Base-by-base conservation (phyloP, 2,329 filamentous ascomycete genomes). In the Allantophomopsis cytisporea region DNA sequence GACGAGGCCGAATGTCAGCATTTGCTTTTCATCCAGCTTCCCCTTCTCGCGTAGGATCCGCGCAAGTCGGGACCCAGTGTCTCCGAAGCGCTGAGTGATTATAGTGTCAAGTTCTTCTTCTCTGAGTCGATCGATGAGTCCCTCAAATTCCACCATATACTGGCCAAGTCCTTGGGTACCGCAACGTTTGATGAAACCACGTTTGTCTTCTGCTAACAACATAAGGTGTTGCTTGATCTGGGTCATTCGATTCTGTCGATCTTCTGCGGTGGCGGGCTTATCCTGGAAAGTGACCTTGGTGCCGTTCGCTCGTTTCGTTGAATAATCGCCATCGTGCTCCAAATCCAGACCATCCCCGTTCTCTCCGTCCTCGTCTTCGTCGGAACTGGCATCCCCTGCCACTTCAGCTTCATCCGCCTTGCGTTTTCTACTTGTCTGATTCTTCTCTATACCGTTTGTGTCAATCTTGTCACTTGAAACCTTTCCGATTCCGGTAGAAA, bases 1-100 rank as follows among this genome's bases (percentile, higher is more conserved):
- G 66, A 95, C 80, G 44, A 98, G 73, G 39, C 83, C 83, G 41
- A 87, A 70, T 37, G 79, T 78, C 31, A 83, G 82, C 11, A 95
- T 69, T 44, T 83, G 80, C 59, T 93, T 94, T 59, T 98, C 91
- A 48, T 96, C 89, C n/a, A 96, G 68, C 54, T 91, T 94, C 39
- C 91, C 91, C 54, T 88, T 86, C 42, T 83, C 79, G 31, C 82
- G 73, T 15, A 98, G 70, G 40, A 96, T 86, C 15, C 86, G 81
- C 15, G 87, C 73, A n/a, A 98, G 67, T 7, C 89, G 83, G 14
- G 89, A 71, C 1, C 86, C 86, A 36, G 82, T 68, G 7, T 74
- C 72, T 7, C 86, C 87, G 49, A 85, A 87, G 2, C 76, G 75
- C 39, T 85, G 76, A 45, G 82, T 74, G 41, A 96, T 80, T 33